Evolutionary conservation across 2,329 filamentous ascomycete genomes (phyloP).

Genomic region (Macrophomina tecta): DNA sequence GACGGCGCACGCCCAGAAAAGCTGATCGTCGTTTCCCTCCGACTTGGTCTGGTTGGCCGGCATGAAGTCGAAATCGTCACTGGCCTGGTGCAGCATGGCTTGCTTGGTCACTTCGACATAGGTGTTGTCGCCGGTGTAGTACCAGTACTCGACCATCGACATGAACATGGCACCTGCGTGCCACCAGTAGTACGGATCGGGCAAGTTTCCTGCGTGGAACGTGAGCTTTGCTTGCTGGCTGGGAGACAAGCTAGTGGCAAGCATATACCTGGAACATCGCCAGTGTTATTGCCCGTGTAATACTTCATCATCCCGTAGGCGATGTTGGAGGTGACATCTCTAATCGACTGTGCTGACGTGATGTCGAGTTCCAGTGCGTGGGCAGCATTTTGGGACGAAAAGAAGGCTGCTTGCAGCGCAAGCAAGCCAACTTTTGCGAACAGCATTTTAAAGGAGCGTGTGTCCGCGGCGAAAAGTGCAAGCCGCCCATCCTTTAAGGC

Average conservation of each 20-base stretch:
- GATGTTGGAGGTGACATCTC: constrained; percentile 48
- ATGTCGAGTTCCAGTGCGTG: constrained; percentile 4
- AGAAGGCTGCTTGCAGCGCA: background rate
- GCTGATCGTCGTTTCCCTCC: constrained; percentile 62
- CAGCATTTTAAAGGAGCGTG: background rate
- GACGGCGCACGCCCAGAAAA: constrained; percentile 63
- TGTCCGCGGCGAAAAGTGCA: background rate
- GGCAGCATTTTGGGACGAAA: background rate
- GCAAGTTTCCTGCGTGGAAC: constrained; percentile 49
- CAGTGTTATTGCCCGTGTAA: constrained; percentile 64
- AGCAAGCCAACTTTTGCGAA: background rate
- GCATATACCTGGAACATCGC: constrained; percentile 59
- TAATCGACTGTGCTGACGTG: constrained; percentile 40
- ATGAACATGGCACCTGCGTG: constrained; percentile 72
- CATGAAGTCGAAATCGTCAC: constrained; percentile 36
- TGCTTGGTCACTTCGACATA: constrained; percentile 73
- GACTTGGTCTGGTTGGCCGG: constrained; percentile 44
- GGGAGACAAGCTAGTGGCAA: constrained; percentile 39
- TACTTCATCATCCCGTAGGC: constrained; percentile 58
- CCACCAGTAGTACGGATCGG: constrained; percentile 67
- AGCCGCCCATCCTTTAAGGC: background rate
- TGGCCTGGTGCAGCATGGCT: constrained; percentile 41
- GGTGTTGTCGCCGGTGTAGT: constrained; percentile 73
- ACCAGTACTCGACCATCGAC: constrained; percentile 79
- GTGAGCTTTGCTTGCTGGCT: background rate